These are phyloP conservation scores for Carpinus fangiana DNA, from an alignment of 306 rosid species.

Conservation along the genomic window DNA sequence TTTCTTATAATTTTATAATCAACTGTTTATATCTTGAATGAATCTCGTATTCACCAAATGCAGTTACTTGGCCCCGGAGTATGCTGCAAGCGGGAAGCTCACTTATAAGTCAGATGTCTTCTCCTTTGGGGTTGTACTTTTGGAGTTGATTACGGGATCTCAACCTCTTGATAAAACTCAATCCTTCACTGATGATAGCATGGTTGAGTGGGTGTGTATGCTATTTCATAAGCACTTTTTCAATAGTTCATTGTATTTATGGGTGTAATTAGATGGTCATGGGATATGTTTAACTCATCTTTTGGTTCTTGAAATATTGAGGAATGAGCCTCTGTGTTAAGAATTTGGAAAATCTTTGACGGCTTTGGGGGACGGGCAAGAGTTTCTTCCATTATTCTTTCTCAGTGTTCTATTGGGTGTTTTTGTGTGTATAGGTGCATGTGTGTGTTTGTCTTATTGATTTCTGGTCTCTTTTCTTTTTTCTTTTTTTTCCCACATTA, in stretches of 20 bases:
- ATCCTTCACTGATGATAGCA: constrained; percentile 53
- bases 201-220: constrained; percentile 65
- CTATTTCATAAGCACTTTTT: constrained; percentile 3
- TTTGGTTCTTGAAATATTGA: not conserved
- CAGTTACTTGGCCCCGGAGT: constrained; percentile 74
- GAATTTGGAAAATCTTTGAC: not conserved
- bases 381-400: not conserved
- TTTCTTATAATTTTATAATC: not conserved
- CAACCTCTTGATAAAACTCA: constrained; percentile 49
- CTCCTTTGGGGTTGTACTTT: constrained; percentile 67
- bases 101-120: constrained; percentile 64
- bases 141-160: constrained; percentile 67
- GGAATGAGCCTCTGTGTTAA: not conserved
- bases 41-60: constrained; percentile 21
- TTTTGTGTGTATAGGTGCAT: not conserved
- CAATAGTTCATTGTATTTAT: not conserved
- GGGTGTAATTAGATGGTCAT: not conserved
- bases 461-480: not conserved
- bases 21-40: not conserved
- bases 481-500: too few species aligned
- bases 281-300: not conserved
- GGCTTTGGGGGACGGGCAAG: not conserved
- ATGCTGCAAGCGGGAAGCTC: constrained; percentile 68
- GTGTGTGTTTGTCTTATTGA: not conserved
- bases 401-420: not conserved